phyloP scores from a whole-genome alignment of 163 green algal genomes.

The Trebouxiophyceae sp. region DNA sequence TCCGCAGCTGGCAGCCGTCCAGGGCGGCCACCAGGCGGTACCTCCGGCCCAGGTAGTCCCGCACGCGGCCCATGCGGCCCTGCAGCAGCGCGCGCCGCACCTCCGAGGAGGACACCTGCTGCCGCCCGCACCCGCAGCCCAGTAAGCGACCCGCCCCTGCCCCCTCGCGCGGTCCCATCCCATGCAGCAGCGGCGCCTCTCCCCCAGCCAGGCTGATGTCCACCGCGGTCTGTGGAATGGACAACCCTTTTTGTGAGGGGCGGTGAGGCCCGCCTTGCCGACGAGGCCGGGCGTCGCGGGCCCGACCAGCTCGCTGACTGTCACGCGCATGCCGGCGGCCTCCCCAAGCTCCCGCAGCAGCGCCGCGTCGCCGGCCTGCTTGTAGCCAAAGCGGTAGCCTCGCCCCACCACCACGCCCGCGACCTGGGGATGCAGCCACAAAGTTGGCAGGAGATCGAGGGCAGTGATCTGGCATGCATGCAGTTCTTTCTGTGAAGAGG shows the following conservation, averaged over 20 bases:
- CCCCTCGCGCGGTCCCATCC: not conserved
- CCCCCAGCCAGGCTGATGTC: not conserved
- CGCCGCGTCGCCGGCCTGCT: slow-evolving; percentile 54
- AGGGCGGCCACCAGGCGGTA: slow-evolving; percentile 44
- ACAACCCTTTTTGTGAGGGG: not conserved
- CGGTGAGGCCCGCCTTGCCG: not conserved
- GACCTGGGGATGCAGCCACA: slow-evolving; percentile 28
- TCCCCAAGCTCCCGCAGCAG: slow-evolving; percentile 44
- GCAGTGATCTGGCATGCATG: not conserved
- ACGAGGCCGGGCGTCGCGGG: not conserved
- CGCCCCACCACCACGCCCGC: slow-evolving; percentile 76
- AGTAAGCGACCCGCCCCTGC: not conserved
- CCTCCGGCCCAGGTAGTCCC: slow-evolving; percentile 37
- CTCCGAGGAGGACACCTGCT: slow-evolving; percentile 48
- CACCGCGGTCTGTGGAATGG: not conserved
- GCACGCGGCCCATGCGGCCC: slow-evolving; percentile 35
- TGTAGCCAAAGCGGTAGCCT: slow-evolving; percentile 92
- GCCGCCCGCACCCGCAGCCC: not conserved
- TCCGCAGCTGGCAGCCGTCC: not conserved
- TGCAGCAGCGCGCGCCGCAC: slow-evolving; percentile 41
- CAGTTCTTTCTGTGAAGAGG: not conserved
- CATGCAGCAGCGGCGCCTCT: not conserved
- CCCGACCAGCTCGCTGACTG: slow-evolving; percentile 26
- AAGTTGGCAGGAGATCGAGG: not conserved
- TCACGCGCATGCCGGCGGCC: slow-evolving; percentile 42